Conservation (phyloP, 768 basidiomycete genomes). For the Pleurotus citrinopileatus region DNA sequence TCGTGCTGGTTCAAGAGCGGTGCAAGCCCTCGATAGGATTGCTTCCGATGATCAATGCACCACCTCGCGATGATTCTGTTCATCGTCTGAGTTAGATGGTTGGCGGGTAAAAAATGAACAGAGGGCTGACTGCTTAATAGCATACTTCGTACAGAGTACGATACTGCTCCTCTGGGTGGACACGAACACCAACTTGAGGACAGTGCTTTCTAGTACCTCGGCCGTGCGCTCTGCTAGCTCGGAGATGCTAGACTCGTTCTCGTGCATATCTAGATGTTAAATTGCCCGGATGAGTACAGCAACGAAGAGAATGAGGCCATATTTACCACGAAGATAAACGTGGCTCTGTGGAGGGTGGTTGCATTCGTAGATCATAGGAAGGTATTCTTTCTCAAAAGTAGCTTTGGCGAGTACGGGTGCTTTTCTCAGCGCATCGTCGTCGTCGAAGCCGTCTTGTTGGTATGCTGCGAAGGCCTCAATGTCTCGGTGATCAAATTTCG, state of each 20-base stretch:
- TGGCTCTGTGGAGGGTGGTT: background rate
- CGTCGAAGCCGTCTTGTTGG: background rate
- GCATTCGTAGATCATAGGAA: background rate
- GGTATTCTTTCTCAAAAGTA: background rate
- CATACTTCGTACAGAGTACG: background rate
- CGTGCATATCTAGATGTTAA: background rate
- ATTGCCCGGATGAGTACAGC: background rate
- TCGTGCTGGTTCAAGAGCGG: background rate
- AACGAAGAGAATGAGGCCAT: background rate
- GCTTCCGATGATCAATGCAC: background rate
- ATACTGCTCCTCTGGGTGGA: background rate
- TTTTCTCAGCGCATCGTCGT: background rate
- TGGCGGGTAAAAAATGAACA: background rate
- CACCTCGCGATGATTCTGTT: background rate
- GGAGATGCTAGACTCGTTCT: background rate
- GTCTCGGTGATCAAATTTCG: slow-evolving; percentile 6
- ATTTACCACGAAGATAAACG: background rate
- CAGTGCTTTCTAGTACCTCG: background rate
- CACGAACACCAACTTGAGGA: background rate
- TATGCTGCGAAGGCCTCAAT: background rate
- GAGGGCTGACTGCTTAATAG: background rate
- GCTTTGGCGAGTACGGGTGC: background rate
- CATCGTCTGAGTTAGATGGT: background rate
- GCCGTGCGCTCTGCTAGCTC: background rate
- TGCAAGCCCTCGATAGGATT: background rate